A percentile compares a stretch with the other conserved stretches of the same genome.
Evolutionary conservation across 2,329 filamentous ascomycete species (phyloP).

Genomic region (Colletotrichum nymphaeae): DNA sequence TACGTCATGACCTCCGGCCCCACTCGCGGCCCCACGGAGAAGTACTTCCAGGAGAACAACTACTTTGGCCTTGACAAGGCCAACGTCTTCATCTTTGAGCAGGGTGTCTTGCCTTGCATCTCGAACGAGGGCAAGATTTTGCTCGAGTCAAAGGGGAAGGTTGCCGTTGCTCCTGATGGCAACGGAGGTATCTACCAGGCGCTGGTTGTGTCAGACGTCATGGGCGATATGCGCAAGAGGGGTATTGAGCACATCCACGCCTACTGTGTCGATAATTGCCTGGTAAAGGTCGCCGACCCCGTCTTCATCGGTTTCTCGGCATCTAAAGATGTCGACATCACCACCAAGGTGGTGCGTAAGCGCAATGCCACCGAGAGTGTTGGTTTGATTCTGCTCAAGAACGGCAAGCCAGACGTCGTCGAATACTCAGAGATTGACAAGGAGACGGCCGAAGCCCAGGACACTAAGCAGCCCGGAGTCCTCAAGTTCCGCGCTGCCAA

Average conservation of each 20-base stretch:
- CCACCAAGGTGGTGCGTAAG: conserved; percentile 99
- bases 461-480: conserved; percentile 81
- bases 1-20: conserved; percentile 99
- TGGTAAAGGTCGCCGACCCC: conserved; percentile 98
- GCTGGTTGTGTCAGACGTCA: conserved; percentile 81
- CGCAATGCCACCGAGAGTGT: conserved; percentile 96
- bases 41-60: conserved; percentile 88
- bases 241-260: conserved; percentile 96
- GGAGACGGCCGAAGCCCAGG: conserved; percentile 88
- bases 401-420: conserved; percentile 95
- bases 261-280: conserved; percentile 98
- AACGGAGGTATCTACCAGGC: conserved; percentile 98
- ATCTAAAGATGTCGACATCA: conserved; percentile 89
- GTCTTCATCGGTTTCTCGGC: conserved; percentile 95
- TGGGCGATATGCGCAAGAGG: conserved; percentile 88
- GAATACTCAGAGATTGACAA: conserved; percentile 98
- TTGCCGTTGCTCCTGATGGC: conserved; percentile 95
- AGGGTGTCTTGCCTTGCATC: conserved; percentile 96
- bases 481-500: conserved; percentile 98
- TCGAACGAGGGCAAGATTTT: conserved; percentile 98
- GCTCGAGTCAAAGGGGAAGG: conserved; percentile 88
- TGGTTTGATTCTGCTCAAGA: conserved; percentile 92
- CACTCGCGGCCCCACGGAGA: conserved; percentile 89
- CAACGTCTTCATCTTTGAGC: conserved; percentile 94
- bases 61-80: conserved; percentile 91